Base-by-base conservation (phyloP, 192 early-diverging fungal genomes). In the Backusella sp. region DNA sequence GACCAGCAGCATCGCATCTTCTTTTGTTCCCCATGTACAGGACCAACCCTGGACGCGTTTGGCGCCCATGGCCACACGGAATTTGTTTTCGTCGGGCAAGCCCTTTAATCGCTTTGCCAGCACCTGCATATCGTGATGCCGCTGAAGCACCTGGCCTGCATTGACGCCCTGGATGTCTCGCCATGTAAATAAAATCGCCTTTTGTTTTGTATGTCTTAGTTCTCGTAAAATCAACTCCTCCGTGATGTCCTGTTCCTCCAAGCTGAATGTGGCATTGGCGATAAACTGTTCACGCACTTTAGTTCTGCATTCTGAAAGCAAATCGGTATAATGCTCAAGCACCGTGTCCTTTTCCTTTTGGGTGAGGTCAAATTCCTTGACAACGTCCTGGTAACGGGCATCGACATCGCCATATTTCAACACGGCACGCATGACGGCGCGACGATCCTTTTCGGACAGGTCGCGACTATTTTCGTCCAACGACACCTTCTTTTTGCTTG, bases 1-100 rank as follows among this genome's bases (percentile, higher is more conserved):
- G 34, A 98, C 93, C 21, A 99, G 84, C 36, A 99, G 87, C 94
- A 96, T 95, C 23, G 97, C 88, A 80, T 99, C 98, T 77, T 99
- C 98, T 52, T 91, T 91, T 69, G 91, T 91, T 4, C 92, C 89
- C 98, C 98, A 99, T 32, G 84, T 46, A 56, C 91, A 92, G 59
- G 84, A 85, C 97, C 97, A 99, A 71, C 93, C 91, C 75, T 89
- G 83, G 0, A 95, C 94, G 32, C 89, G 88, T 84, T 98, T 98
- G 28, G 96, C 78, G n/a, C 86, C 81, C n/a, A 89, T 83, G 15
- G 87, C 82, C 15, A 99, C 81, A 15, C 97, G 86, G 85, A 97
- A 99, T 74, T 90, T 91, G 1, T 85, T 82, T 12, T 85, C 78
- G 42, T 94, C 90, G 11, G 85, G 70, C 0, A 86, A 70, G 1